Base-by-base conservation (phyloP, 2,329 filamentous ascomycete species). In the Sporothrix curviconia region DNA sequence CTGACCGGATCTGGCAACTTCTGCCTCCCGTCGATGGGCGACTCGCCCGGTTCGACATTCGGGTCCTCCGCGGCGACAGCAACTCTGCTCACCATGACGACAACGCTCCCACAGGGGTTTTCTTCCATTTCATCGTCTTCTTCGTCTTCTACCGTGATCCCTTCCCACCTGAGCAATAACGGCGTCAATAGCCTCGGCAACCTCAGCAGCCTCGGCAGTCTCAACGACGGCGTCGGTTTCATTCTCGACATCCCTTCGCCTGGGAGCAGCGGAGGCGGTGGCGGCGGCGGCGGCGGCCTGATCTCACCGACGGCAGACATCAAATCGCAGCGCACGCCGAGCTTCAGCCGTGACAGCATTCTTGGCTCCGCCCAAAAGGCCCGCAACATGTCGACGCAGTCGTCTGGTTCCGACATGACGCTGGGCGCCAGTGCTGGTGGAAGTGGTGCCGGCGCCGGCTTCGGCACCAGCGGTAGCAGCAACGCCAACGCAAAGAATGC, bases 281-380 rank as follows among this genome's bases (percentile, higher is more conserved):
- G 70, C 56, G 63, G 69, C 42, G 25, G 37, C 39, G 30, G 52
- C 17, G 43, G 42, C 17, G 43, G 24, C 19, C 69, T 82, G 55
- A 83, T 82, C 65, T 82, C 80, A 17, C 79, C 80, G 4, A 73
- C 72, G 51, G 52, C 43, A 24, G 71, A 72, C 53, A 65, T 75
- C 66, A 80, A 80, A 64, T 70, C 71, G 24, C 74, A 75, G 61
- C 75, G 77, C 24, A 74, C 77, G 7, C 67, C 74, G 25, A 76
- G 72, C 63, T 80, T 82, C 65, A 78, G 78, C 63, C 75, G 79
- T 56, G 80, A 83, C 63, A 76, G 76, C 22, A 80, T 82, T 62
- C 67, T 82, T 15, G 75, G 75, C 37, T 78, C 25, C 75, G 78
- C 34, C 77, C 79, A 62, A 82, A 81, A 64, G 72, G 77, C 46